These are phyloP conservation scores for Podospora anserina DNA, from an alignment of 495 filamentous ascomycete genomes.

Conservation along the genomic window DNA sequence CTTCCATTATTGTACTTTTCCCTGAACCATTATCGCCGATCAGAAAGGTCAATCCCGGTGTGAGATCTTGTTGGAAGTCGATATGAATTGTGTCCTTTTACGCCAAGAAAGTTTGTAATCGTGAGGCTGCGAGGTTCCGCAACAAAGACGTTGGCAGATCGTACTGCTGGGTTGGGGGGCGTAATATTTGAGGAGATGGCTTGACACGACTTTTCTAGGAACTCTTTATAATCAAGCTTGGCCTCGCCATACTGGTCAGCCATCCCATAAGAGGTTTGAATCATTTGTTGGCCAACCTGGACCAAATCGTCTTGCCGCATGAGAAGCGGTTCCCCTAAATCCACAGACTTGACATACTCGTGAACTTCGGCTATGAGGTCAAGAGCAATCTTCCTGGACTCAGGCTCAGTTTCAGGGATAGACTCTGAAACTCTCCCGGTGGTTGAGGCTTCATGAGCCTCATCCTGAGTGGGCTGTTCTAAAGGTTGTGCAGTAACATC, in stretches of 20 bases:
- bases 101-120: slow-evolving; percentile 36
- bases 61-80: slow-evolving; percentile 28
- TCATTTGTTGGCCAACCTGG: slow-evolving; percentile 24
- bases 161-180: slow-evolving; percentile 9
- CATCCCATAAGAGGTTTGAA: slow-evolving; percentile 17
- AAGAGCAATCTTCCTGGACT: not conserved
- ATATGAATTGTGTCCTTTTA: slow-evolving; percentile 33
- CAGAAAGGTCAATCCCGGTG: slow-evolving; percentile 29
- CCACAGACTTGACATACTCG: not conserved
- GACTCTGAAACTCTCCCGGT: not conserved
- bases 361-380: not conserved
- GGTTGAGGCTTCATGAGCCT: too few species aligned
- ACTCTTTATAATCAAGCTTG: slow-evolving; percentile 2
- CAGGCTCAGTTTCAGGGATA: not conserved
- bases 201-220: slow-evolving; percentile 11
- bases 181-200: slow-evolving; percentile 10
- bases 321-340: slow-evolving; percentile 13
- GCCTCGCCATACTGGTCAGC: slow-evolving; percentile 12
- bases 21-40: slow-evolving; percentile 6
- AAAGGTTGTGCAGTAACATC: slow-evolving; percentile 16
- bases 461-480: slow-evolving; percentile 10
- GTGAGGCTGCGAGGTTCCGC: slow-evolving; percentile 30
- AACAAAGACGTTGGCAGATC: slow-evolving; percentile 25
- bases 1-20: slow-evolving; percentile 35
- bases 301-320: slow-evolving; percentile 15